Conservation (phyloP, 192 early-diverging fungal genomes). For the Coemansia sp. region DNA sequence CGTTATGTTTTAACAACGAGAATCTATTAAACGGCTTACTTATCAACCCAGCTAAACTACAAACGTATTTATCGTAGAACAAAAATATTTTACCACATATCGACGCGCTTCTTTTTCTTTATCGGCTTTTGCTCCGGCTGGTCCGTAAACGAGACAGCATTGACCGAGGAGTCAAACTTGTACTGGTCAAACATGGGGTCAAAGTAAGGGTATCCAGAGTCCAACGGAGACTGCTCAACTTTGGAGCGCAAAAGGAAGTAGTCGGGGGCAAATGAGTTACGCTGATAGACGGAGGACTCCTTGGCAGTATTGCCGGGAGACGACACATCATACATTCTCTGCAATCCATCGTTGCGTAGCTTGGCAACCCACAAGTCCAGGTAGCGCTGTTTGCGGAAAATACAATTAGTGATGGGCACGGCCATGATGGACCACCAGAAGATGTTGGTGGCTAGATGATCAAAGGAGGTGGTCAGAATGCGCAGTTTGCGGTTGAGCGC, state of each 20-base stretch:
- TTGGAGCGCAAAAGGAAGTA: not conserved
- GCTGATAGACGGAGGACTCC: not conserved
- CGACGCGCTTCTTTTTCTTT: not conserved
- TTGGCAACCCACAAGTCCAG: conserved; percentile 21
- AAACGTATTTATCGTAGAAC: too few relatives aligned
- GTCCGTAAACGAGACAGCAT: not conserved
- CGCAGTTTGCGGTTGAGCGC: conserved; percentile 18
- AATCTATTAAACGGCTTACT: too few relatives aligned
- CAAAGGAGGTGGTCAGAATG: conserved; percentile 29
- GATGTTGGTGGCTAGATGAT: conserved; percentile 26
- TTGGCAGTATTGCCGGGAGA: conserved; percentile 3
- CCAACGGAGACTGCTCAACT: not conserved
- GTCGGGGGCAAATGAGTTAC: conserved; percentile 1
- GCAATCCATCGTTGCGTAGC: conserved; percentile 30
- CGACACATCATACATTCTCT: conserved; percentile 24
- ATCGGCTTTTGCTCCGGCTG: not conserved
- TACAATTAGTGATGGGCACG: conserved; percentile 25
- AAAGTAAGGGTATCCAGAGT: conserved; percentile 1
- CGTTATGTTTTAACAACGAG: too few relatives aligned
- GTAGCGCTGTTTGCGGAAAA: conserved; percentile 19
- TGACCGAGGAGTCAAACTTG: not conserved
- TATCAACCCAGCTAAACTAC: too few relatives aligned
- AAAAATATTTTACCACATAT: not conserved
- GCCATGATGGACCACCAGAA: conserved; percentile 49
- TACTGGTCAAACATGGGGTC: not conserved